A percentile compares a stretch with the other conserved stretches of the same genome.
Conservation (phyloP, 345 rosid species). For the Acer negundo region DNA sequence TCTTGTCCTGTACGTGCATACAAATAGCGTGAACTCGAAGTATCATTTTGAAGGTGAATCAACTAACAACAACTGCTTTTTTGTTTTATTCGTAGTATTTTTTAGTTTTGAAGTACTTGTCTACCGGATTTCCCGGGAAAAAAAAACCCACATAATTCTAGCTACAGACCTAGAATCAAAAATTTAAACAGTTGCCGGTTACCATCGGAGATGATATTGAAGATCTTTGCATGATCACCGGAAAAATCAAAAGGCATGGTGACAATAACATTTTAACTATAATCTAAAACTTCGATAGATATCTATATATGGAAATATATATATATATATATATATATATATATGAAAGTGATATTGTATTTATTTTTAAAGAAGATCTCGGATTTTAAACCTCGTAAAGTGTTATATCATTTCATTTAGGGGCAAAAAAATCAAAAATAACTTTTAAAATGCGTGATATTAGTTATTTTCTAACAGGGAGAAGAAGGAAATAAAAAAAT, state of each 20-base stretch:
- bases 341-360: too few relatives aligned
- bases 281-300: background rate
- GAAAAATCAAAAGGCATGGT: constrained; percentile 15
- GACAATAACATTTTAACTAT: too few relatives aligned
- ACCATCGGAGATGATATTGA: background rate
- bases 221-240: constrained; percentile 9
- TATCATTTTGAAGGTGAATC: background rate
- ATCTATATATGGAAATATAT: too few relatives aligned
- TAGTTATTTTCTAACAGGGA: background rate
- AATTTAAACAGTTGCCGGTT: background rate
- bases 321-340: too few relatives aligned
- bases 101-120: background rate
- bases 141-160: background rate
- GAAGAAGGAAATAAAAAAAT: background rate
- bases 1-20: background rate
- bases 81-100: constrained; percentile 22
- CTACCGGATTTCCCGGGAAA: constrained; percentile 10
- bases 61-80: constrained; percentile 30
- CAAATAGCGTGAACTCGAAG: background rate
- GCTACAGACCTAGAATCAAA: too few relatives aligned
- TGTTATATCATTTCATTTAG: too few relatives aligned
- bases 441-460: too few relatives aligned
- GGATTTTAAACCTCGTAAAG: too few relatives aligned
- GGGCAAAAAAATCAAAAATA: too few relatives aligned
- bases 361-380: too few relatives aligned